Evolutionary conservation across 345 rosid genomes (phyloP).

Genomic region (Microthlaspi erraticum): DNA sequence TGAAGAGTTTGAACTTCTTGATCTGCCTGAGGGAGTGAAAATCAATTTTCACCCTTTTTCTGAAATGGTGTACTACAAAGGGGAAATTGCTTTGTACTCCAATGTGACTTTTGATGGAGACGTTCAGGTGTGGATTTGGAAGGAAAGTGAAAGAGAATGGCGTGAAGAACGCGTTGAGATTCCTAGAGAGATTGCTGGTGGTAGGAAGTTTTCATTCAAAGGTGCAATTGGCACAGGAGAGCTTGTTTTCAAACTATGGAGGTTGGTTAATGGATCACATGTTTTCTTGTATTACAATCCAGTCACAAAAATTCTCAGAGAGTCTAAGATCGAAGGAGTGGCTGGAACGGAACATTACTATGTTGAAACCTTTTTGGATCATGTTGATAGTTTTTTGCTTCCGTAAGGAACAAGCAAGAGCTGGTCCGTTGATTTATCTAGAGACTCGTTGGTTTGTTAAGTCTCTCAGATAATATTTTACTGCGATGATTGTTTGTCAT

Average conservation of each 20-base stretch:
- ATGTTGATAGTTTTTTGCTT: neutral
- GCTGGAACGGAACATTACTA: neutral
- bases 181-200: neutral
- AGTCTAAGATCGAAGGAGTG: neutral
- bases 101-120: neutral
- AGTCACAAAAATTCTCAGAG: neutral
- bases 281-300: neutral
- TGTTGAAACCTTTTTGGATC: neutral
- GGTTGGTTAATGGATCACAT: neutral
- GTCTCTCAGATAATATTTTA: neutral
- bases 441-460: neutral
- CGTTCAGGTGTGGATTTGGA: neutral
- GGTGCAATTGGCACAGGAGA: slow-evolving; percentile 6
- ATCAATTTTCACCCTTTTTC: neutral
- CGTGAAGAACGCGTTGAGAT: no score
- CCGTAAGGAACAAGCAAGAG: neutral
- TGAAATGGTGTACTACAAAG: neutral
- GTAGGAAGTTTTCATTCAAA: neutral
- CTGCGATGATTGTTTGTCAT: neutral
- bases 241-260: neutral
- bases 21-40: neutral
- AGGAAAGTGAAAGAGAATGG: neutral
- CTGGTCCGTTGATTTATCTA: neutral
- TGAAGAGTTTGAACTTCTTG: neutral
- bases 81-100: neutral